Evolutionary conservation across 768 basidiomycete species (phyloP).

Genomic region (Calocybe gangraenosa): DNA sequence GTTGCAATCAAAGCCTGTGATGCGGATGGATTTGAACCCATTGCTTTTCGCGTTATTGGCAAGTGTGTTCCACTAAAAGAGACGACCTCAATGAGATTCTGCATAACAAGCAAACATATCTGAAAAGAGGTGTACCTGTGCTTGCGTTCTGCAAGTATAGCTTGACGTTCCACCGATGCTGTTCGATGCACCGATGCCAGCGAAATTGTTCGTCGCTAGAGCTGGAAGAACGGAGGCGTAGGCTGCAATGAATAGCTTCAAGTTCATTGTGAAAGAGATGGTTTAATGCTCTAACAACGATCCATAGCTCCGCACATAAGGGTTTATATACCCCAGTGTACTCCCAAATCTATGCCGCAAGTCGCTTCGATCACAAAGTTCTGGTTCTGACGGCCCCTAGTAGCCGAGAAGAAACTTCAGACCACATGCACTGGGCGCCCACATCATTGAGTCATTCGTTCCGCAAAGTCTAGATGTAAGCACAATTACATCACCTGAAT

Average conservation of each 20-base stretch:
- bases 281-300: no score
- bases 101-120: not conserved
- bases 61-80: constrained; percentile 29
- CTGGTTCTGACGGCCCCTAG: no score
- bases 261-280: constrained; percentile 2
- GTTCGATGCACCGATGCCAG: constrained; percentile 29
- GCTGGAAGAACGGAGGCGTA: constrained; percentile 12
- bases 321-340: not conserved
- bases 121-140: constrained; percentile 19
- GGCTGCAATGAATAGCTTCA: constrained; percentile 6
- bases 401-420: no score
- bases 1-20: constrained; percentile 33
- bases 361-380: no score
- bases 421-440: no score
- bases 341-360: no score
- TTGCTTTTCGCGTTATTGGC: constrained; percentile 24
- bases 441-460: no score
- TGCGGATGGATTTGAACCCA: constrained; percentile 31
- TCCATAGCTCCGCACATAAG: not conserved
- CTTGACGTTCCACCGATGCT: constrained; percentile 22
- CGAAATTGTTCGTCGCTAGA: constrained; percentile 27
- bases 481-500: no score
- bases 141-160: constrained; percentile 32
- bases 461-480: no score
- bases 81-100: not conserved